Conservation (phyloP, 768 basidiomycete species). For the Lactarius vividus region DNA sequence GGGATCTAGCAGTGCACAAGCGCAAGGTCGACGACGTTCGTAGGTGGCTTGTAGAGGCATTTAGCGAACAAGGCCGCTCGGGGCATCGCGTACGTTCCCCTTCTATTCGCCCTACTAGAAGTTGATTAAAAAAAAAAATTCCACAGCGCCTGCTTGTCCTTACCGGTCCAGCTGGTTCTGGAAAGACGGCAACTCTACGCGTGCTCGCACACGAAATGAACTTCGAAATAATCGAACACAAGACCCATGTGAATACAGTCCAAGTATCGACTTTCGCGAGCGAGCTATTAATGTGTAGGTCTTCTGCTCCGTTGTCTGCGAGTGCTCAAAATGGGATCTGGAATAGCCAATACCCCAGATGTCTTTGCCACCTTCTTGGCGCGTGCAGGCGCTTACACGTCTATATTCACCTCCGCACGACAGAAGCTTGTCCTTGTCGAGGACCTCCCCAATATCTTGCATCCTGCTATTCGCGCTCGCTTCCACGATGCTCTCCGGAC, state of each 20-base stretch:
- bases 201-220: slow-evolving; percentile 71
- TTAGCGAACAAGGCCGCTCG: slow-evolving; percentile 61
- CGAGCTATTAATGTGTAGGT: slow-evolving; percentile 18
- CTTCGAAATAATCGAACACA: slow-evolving; percentile 76
- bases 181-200: slow-evolving; percentile 83
- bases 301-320: background rate
- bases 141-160: slow-evolving; percentile 76
- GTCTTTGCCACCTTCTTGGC: slow-evolving; percentile 77
- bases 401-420: slow-evolving; percentile 41
- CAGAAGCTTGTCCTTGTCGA: slow-evolving; percentile 70
- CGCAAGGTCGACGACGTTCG: slow-evolving; percentile 77
- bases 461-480: slow-evolving; percentile 58
- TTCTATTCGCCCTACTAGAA: background rate
- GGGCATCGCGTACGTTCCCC: slow-evolving; percentile 67
- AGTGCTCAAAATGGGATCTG: background rate
- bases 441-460: slow-evolving; percentile 88
- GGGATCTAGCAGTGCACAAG: slow-evolving; percentile 75
- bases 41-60: slow-evolving; percentile 70
- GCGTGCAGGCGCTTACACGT: slow-evolving; percentile 60
- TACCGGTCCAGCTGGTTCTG: slow-evolving; percentile 86
- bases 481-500: slow-evolving; percentile 71
- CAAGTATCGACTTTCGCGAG: slow-evolving; percentile 45
- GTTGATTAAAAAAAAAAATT: background rate
- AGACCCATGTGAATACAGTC: slow-evolving; percentile 51
- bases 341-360: slow-evolving; percentile 31